phyloP scores from a whole-genome alignment of 345 rosid genomes.

The Populus alba region DNA sequence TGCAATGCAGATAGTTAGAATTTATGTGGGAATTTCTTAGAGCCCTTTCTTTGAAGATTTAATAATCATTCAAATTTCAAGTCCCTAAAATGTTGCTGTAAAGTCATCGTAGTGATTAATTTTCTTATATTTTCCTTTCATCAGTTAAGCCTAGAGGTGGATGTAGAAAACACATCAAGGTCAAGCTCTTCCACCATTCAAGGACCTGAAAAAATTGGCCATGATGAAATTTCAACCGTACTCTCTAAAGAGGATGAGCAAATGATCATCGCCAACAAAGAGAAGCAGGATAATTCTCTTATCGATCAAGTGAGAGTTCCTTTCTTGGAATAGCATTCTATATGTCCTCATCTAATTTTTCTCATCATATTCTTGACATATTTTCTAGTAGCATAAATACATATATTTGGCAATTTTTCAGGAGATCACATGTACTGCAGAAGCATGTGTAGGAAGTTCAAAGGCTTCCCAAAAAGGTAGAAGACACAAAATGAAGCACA shows the following conservation, averaged over 20 bases:
- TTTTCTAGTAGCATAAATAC: too few species aligned
- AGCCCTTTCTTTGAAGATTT: not conserved
- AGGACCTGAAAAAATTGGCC: not conserved
- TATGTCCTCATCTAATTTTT: not conserved
- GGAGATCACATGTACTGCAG: not conserved
- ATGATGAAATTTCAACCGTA: not conserved
- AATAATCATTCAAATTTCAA: not conserved
- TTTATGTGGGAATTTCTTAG: not conserved
- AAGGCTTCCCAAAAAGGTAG: not conserved
- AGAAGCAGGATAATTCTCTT: not conserved
- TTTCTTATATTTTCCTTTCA: not conserved
- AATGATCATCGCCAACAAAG: not conserved
- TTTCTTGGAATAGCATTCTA: not conserved
- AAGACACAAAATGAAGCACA: not conserved
- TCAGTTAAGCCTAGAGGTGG: constrained; percentile 25
- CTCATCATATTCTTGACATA: not conserved
- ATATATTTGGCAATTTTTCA: not conserved
- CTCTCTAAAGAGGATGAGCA: not conserved
- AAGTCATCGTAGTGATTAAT: not conserved
- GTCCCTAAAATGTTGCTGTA: not conserved
- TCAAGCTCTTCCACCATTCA: constrained; percentile 23
- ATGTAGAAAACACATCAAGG: constrained; percentile 16
- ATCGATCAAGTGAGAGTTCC: not conserved
- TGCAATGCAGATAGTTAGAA: not conserved
- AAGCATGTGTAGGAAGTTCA: not conserved